Base-by-base conservation (phyloP, 2,329 filamentous ascomycete species). In the Anisogramma anomala region DNA sequence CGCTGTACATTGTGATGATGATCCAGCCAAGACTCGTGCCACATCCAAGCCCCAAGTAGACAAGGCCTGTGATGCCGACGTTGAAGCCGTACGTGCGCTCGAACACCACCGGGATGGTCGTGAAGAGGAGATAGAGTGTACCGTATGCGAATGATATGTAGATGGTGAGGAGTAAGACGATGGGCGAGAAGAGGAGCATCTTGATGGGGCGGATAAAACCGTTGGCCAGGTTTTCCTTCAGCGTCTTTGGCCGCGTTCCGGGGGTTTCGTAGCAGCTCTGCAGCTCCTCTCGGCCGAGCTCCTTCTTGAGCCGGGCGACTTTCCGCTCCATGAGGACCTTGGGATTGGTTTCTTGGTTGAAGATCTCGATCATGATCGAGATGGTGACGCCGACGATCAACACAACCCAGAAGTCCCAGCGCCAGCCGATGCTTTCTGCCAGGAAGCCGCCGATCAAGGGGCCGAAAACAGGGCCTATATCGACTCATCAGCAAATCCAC, bases 131-230 rank as follows among this genome's bases (percentile, higher is more conserved):
- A 51, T 73, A 73, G 15, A 72, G 60, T 34, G 65, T 65, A 33
- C 69, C 69, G 49, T 72, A 72, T 17, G 62, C 60, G 49, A 72
- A 71, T 32, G 69, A 66, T 31, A 68, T 63, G 56, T 72, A 72
- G 4, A 70, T 46, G 1, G 66, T 67, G 14, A 71, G 55, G 25
- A 61, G 53, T 26, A 68, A 56, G 33, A 73, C 57, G 46, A 72
- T 62, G 14, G 66, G 65, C 3, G 68, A 70, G 15, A 63, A 53
- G 45, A 69, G 58, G 25, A 74, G 63, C 58, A 74, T 64, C 43
- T 42, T 46, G 32, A 36, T 36, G 20, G 38, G 36, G 15, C 49
- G 28, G n/a, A 49, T n/a, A 51, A 55, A 20, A 41, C 54, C 3
- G 44, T 56, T 55, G 22, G 53, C 25, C 6, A 60, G 47, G 47